phyloP scores from a whole-genome alignment of 352 stramenopile species.

The Pythium scleroteichum region DNA sequence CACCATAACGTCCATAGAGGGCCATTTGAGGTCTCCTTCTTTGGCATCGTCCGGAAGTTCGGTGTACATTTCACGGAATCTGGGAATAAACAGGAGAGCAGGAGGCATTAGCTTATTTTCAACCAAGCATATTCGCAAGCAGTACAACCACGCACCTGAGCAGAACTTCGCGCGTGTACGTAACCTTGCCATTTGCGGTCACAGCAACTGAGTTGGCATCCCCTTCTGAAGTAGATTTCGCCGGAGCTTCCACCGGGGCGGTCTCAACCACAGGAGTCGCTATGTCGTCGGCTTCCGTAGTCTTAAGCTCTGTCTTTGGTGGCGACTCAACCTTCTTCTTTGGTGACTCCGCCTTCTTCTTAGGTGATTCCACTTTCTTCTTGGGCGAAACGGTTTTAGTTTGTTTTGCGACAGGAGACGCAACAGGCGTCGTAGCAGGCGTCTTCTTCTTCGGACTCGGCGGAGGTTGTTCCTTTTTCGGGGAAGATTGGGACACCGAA shows the following conservation, averaged over 20 bases:
- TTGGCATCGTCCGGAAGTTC: slow-evolving; percentile 28
- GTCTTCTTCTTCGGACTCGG: slow-evolving; percentile 24
- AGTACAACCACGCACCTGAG: slow-evolving; percentile 13
- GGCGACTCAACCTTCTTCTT: slow-evolving; percentile 6
- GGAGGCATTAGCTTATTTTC: not conserved
- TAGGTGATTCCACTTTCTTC: slow-evolving; percentile 9
- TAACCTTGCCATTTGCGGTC: slow-evolving; percentile 33
- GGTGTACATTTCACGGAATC: slow-evolving; percentile 35
- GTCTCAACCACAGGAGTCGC: not conserved
- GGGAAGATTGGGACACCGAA: slow-evolving; percentile 2
- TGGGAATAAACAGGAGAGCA: not conserved
- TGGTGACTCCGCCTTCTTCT: slow-evolving; percentile 6
- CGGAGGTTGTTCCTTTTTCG: slow-evolving; percentile 15
- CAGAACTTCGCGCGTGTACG: slow-evolving; percentile 33
- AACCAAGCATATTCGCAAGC: not conserved
- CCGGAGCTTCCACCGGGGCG: not conserved
- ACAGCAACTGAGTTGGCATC: slow-evolving; percentile 18
- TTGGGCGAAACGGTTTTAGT: slow-evolving; percentile 19
- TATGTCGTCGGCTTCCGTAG: slow-evolving; percentile 11
- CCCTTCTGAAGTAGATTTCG: not conserved
- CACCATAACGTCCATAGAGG: slow-evolving; percentile 36
- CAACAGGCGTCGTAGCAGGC: slow-evolving; percentile 10
- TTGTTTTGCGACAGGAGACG: slow-evolving; percentile 16
- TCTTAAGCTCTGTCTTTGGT: slow-evolving; percentile 7
- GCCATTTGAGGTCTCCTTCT: slow-evolving; percentile 30